Percentiles rank a stretch among this genome's conserved stretches.
Evolutionary conservation across 2,329 filamentous ascomycete genomes (phyloP).

Genomic region (Tolypocladium cylindrosporum): DNA sequence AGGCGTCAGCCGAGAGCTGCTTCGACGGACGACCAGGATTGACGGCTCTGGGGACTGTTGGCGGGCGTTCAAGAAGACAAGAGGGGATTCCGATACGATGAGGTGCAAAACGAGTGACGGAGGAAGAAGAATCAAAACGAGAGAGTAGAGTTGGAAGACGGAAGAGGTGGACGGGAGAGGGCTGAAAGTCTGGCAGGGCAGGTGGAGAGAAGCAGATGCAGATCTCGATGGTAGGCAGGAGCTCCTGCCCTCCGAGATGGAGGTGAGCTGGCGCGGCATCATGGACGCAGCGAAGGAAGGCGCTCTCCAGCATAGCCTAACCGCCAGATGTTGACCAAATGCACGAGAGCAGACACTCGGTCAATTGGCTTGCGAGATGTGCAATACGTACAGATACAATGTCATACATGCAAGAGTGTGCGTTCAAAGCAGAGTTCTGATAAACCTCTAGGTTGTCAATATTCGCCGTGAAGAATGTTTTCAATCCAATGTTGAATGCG

Average conservation of each 20-base stretch:
- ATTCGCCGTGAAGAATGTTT: too few species aligned
- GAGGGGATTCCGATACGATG: constrained; percentile 3
- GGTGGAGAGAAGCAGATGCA: neutral
- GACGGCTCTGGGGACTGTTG: constrained; percentile 3
- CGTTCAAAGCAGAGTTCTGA: neutral
- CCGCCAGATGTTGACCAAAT: neutral
- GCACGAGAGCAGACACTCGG: neutral
- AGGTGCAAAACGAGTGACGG: constrained; percentile 3
- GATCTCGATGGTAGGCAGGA: neutral
- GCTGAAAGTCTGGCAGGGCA: neutral
- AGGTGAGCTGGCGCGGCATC: neutral
- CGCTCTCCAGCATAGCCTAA: neutral
- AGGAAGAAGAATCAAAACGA: neutral
- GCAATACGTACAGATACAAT: neutral
- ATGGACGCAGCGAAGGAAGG: neutral
- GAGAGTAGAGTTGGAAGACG: neutral
- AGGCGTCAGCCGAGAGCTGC: constrained; percentile 1
- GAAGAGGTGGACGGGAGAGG: neutral
- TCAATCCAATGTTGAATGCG: neutral
- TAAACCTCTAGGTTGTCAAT: neutral
- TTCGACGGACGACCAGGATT: neutral
- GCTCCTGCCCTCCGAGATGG: neutral
- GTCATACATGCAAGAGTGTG: neutral
- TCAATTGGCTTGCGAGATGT: neutral
- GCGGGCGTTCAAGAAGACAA: constrained; percentile 6